A percentile compares a stretch with the other conserved stretches of the same genome.
phyloP scores from a whole-genome alignment of 2,329 filamentous ascomycete genomes.

The Cercospora nicotianae region DNA sequence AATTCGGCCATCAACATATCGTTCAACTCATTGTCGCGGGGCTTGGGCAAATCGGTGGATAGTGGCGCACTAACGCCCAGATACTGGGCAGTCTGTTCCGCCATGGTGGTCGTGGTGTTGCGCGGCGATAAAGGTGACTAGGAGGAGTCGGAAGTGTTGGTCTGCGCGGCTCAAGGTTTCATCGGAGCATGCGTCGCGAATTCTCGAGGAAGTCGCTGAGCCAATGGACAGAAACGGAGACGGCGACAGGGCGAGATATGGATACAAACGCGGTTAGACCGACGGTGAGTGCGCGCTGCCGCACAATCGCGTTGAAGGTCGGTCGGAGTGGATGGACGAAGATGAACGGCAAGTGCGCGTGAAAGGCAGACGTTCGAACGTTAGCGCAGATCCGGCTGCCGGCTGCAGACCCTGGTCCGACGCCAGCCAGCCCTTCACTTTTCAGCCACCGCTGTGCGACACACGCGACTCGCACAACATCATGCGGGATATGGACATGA shows the following conservation, averaged over 20 bases:
- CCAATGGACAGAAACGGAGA: not conserved
- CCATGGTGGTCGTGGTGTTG: conserved; percentile 14
- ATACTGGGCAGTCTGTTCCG: conserved; percentile 22
- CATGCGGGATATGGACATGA: not conserved
- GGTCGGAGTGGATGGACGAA: conserved; percentile 1
- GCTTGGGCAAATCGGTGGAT: conserved; percentile 72
- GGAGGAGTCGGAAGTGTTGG: conserved; percentile 7
- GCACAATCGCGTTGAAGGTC: conserved; percentile 3
- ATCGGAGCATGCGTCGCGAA: conserved; percentile 12
- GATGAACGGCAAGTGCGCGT: conserved; percentile 9
- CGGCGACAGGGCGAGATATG: conserved; percentile 7
- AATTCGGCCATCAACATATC: conserved; percentile 80
- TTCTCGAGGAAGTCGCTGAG: not conserved
- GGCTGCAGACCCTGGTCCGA: not conserved
- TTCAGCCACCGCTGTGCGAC: not conserved
- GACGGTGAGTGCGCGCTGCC: conserved; percentile 1
- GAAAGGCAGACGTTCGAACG: not conserved
- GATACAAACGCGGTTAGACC: conserved; percentile 7
- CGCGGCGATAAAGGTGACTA: conserved; percentile 4
- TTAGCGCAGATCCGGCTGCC: conserved; percentile 9
- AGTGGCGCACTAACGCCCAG: conserved; percentile 57
- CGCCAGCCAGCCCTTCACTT: not conserved
- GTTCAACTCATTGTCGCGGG: conserved; percentile 73
- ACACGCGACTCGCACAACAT: not conserved
- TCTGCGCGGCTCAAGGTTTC: conserved; percentile 10